Evolutionary conservation across 2,329 filamentous ascomycete species (phyloP).

Genomic region (Dothistroma pini): DNA sequence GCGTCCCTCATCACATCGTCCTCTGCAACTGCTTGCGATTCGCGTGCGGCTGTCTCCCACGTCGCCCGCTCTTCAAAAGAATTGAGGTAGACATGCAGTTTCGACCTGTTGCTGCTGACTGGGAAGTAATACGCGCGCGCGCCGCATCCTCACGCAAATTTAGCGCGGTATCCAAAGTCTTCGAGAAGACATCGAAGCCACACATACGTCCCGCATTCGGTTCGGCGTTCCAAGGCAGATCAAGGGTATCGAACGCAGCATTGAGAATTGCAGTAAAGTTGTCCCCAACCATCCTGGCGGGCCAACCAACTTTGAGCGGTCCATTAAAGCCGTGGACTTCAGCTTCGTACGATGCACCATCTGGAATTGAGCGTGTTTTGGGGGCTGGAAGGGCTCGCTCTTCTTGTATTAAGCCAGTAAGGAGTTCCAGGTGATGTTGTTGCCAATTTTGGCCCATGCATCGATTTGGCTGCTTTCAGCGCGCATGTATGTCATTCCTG

Average conservation of each 20-base stretch:
- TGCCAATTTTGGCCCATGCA: conserved; percentile 35
- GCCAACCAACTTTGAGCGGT: conserved; percentile 13
- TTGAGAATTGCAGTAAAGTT: conserved; percentile 33
- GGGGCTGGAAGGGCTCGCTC: conserved; percentile 16
- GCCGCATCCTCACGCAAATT: conserved; percentile 47
- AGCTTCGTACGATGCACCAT: conserved; percentile 11
- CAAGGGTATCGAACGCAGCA: conserved; percentile 35
- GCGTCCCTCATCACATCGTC: conserved; percentile 7
- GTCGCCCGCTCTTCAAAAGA: conserved; percentile 41
- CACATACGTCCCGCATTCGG: conserved; percentile 43
- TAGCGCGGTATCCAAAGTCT: conserved; percentile 39
- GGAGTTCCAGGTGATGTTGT: conserved; percentile 32
- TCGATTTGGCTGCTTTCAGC: conserved; percentile 26
- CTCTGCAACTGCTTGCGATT: conserved; percentile 8
- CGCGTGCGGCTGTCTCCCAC: conserved; percentile 27
- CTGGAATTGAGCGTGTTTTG: conserved; percentile 8
- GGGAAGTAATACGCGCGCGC: conserved; percentile 48
- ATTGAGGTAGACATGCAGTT: conserved; percentile 44
- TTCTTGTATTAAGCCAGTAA: conserved; percentile 29
- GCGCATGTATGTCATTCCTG: conserved; percentile 24
- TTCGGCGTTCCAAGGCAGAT: conserved; percentile 41
- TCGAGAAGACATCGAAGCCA: conserved; percentile 44
- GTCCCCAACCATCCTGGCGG: conserved; percentile 10
- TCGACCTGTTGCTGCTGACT: conserved; percentile 37
- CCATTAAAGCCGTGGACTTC: conserved; percentile 13